Conservation (phyloP, 129 eudicot species). For the Flaveria linearis region DNA sequence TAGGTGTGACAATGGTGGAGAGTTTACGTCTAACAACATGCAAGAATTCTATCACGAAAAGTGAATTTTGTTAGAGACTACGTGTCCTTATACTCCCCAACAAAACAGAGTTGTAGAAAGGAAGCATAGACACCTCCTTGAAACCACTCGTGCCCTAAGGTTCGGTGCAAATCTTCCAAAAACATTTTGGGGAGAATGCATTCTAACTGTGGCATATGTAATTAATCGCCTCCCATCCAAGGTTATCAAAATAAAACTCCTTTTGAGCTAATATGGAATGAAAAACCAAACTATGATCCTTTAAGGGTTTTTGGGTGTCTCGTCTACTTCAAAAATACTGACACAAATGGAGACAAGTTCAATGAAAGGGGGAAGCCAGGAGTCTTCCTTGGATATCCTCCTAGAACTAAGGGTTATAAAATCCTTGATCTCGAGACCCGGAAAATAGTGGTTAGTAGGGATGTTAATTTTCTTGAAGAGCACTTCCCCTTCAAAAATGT, state of each 20-base stretch:
- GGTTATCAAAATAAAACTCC: not conserved
- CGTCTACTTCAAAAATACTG: not conserved
- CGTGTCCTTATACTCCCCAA: not conserved
- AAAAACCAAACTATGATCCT: not conserved
- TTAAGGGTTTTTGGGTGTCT: not conserved
- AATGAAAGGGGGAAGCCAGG: too few relatives aligned
- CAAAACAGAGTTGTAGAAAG: not conserved
- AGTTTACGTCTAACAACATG: too few relatives aligned
- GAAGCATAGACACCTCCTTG: too few relatives aligned
- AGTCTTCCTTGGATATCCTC: too few relatives aligned
- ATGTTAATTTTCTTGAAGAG: not conserved
- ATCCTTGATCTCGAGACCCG: not conserved
- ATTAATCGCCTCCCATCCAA: not conserved
- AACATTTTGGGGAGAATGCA: too few relatives aligned
- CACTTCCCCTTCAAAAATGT: not conserved
- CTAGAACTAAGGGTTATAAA: too few relatives aligned
- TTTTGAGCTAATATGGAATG: not conserved
- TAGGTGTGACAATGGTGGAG: too few relatives aligned
- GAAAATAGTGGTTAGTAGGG: not conserved
- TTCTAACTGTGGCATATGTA: too few relatives aligned
- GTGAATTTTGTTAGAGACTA: not conserved
- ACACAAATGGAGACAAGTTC: too few relatives aligned
- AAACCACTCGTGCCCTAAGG: too few relatives aligned
- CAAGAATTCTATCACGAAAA: not conserved
- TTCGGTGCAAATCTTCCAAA: too few relatives aligned